These are phyloP conservation scores for Chlorella sorokiniana DNA, from an alignment of 139 green algal genomes.

Conservation along the genomic window DNA sequence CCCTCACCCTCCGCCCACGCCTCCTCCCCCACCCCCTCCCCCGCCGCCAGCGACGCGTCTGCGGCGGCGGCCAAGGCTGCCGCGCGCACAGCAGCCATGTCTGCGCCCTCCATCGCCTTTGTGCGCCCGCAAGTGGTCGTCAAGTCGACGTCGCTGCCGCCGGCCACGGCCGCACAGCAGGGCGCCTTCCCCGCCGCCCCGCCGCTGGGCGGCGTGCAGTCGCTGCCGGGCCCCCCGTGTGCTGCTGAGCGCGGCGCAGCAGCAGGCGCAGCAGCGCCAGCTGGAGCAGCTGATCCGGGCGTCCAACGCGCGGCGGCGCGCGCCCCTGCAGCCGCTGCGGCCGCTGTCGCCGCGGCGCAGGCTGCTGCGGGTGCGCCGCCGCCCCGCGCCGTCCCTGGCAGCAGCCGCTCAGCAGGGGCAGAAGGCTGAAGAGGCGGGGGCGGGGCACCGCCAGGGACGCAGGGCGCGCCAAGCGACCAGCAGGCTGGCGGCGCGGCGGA, in stretches of 20 bases:
- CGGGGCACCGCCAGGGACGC: neutral
- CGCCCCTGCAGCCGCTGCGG: no score
- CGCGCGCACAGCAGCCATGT: neutral
- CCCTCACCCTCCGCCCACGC: no score
- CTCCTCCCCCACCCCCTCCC: neutral
- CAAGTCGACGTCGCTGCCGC: neutral
- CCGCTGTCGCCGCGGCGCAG: no score
- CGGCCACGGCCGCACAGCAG: neutral
- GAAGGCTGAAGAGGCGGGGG: no score
- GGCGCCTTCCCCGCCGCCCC: neutral
- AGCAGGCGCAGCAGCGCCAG: neutral
- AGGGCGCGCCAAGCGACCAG: neutral
- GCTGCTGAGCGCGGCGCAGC: neutral
- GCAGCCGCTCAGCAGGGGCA: no score
- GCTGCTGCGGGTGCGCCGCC: no score
- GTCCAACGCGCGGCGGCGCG: no score
- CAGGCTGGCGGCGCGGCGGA: neutral
- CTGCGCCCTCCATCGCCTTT: neutral
- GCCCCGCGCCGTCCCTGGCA: no score
- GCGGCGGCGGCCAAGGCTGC: neutral
- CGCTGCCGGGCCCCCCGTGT: neutral
- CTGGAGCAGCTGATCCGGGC: neutral
- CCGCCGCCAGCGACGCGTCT: neutral
- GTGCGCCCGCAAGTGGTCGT: neutral
- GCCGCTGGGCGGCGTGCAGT: neutral